Evolutionary conservation across 768 basidiomycete genomes (phyloP), one percentile per base, ranked within the genome.

Genomic region (Hericium coralloides): DNA sequence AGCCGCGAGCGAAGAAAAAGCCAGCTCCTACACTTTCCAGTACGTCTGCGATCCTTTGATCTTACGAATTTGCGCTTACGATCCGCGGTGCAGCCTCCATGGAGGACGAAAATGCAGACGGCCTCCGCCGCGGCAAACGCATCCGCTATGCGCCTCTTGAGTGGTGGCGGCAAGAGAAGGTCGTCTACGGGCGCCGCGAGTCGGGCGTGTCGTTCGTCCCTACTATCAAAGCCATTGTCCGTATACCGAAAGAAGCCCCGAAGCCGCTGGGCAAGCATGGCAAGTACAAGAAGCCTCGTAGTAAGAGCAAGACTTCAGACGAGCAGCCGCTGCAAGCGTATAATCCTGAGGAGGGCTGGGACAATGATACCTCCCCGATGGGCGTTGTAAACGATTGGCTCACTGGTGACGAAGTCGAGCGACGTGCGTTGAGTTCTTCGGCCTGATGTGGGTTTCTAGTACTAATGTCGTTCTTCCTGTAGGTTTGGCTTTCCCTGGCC

Each of bases 141-240:
- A 74, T 79, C 54, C 82, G 82, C 36, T 83, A 82, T 63, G 72
- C 73, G 51, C 95, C 95, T 4, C 74, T 98, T 38, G 89, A 91
- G 41, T 95, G 79, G 75, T 98, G 95, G 95, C 82, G 93, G n/a
- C 82, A 83, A 62, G 95, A 98, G 72, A 86, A 84, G 60, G 80
- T 92, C 22, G 84, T 94, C 2, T 98, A 92, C 64, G 87, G 86
- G 6, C 79, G 84, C 20, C 77, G 79, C 12, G 72, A 77, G 9
- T 76, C 76, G 7, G 80, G 75, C 22, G 59, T 71, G 9, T 72
- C 78, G 20, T 74, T 80, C 25, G 84, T 89, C 12, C 77, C 87
- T 1, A 79, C 77, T 64, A 87, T 92, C 65, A 75, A 83, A 67
- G 78, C 84, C 68, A 77, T 94, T 55, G 66, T 84, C 56, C 73